Conservation (phyloP, 148 eudicot genomes). For the Limonium bicolor region DNA sequence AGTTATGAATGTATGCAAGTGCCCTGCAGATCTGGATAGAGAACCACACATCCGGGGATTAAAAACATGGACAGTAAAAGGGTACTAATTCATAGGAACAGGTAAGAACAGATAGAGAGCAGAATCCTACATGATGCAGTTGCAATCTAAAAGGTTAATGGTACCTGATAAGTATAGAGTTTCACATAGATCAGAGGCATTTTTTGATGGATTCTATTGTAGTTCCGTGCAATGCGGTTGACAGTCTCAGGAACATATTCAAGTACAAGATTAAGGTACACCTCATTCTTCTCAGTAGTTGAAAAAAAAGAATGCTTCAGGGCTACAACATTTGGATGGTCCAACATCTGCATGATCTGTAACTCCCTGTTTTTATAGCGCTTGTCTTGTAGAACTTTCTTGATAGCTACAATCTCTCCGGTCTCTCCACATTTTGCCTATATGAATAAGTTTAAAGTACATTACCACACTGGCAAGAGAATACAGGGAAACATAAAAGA, state of each 20-base stretch:
- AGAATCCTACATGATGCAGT: not conserved
- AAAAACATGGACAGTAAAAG: too few species aligned
- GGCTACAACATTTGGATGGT: conserved; percentile 60
- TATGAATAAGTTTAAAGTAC: conserved; percentile 1
- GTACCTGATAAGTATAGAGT: conserved; percentile 8
- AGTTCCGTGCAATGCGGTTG: conserved; percentile 49
- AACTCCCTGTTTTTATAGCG: conserved; percentile 74
- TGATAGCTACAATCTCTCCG: conserved; percentile 67
- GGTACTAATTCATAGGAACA: conserved; percentile 4
- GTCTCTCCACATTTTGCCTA: conserved; percentile 77
- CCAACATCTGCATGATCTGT: conserved; percentile 62
- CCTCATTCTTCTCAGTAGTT: conserved; percentile 64
- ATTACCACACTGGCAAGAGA: not conserved
- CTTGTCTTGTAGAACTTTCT: conserved; percentile 74
- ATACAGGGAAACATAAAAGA: not conserved
- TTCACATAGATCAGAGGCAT: conserved; percentile 7
- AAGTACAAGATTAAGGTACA: conserved; percentile 57
- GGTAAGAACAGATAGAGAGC: not conserved
- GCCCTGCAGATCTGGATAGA: conserved; percentile 68
- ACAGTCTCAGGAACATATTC: conserved; percentile 81
- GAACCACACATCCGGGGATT: too few species aligned
- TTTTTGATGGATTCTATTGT: conserved; percentile 10
- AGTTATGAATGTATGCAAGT: conserved; percentile 44
- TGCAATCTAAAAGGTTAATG: not conserved
- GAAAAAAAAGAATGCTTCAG: conserved; percentile 71